phyloP scores from a whole-genome alignment of 2,329 filamentous ascomycete species.

The Lithohypha guttulata region DNA sequence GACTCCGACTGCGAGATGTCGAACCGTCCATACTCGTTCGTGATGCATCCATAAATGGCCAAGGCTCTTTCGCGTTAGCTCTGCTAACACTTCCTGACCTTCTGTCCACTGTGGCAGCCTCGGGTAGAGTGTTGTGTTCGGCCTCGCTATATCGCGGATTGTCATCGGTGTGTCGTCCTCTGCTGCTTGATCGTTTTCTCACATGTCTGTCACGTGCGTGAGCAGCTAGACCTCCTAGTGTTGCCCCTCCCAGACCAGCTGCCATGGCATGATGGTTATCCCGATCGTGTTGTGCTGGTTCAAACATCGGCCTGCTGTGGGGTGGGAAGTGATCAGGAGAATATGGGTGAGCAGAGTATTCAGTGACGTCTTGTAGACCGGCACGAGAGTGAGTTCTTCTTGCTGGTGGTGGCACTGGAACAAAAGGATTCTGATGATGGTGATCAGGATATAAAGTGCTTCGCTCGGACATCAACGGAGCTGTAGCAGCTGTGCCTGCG shows the following conservation, averaged over 20 bases:
- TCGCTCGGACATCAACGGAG: slow-evolving; percentile 19
- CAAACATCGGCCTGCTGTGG: background rate
- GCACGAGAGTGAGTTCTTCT: slow-evolving; percentile 16
- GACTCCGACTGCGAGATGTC: background rate
- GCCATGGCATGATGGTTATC: slow-evolving; percentile 9
- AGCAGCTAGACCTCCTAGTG: slow-evolving; percentile 12
- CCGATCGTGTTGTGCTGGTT: background rate
- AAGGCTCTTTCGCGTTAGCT: slow-evolving; percentile 14
- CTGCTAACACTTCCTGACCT: slow-evolving; percentile 5
- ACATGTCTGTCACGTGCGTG: slow-evolving; percentile 11
- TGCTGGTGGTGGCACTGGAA: slow-evolving; percentile 19
- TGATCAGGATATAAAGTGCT: slow-evolving; percentile 10
- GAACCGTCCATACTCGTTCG: slow-evolving; percentile 1
- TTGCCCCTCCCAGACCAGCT: slow-evolving; percentile 15
- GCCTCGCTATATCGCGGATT: background rate
- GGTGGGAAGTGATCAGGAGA: slow-evolving; percentile 3
- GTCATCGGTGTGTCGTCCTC: slow-evolving; percentile 6
- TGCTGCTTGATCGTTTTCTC: slow-evolving; percentile 3
- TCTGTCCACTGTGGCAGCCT: background rate
- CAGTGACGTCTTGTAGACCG: slow-evolving; percentile 11
- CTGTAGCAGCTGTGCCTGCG: slow-evolving; percentile 1
- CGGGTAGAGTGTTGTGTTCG: slow-evolving; percentile 1
- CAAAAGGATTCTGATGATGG: slow-evolving; percentile 19
- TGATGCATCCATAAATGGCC: slow-evolving; percentile 11
- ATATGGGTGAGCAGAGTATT: slow-evolving; percentile 7